Conservation (phyloP, 345 rosid species). For the Rhizophora mangle region DNA sequence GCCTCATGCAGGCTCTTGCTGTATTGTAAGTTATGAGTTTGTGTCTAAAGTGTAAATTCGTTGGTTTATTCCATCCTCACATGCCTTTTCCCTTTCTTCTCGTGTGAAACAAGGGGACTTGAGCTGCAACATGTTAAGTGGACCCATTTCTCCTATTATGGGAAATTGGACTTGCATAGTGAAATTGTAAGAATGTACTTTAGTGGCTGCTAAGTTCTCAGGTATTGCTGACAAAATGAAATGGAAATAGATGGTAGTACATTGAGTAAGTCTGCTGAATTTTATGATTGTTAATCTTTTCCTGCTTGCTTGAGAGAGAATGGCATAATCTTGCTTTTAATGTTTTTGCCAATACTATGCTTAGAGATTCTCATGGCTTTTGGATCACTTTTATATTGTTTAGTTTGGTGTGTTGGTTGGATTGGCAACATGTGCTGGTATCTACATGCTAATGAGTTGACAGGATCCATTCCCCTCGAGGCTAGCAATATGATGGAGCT, state of each 20-base stretch:
- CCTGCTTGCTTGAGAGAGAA: neutral
- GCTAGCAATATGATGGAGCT: constrained; percentile 96
- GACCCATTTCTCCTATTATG: constrained; percentile 81
- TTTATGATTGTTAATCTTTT: neutral
- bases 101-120: constrained; percentile 52
- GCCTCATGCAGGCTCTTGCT: constrained; percentile 99
- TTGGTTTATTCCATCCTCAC: neutral
- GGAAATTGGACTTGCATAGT: constrained; percentile 90
- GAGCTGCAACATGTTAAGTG: constrained; percentile 82
- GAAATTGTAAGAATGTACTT: constrained; percentile 62
- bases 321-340: neutral
- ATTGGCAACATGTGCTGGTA: constrained; percentile 47
- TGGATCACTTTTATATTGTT: too few relatives aligned
- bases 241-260: neutral
- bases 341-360: neutral
- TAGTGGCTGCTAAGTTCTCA: neutral
- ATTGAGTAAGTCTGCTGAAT: neutral
- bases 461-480: constrained; percentile 85
- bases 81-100: constrained; percentile 3
- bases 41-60: neutral
- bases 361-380: neutral
- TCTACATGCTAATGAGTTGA: constrained; percentile 74
- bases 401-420: neutral
- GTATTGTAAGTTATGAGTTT: constrained; percentile 63
- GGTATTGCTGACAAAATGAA: neutral